These are phyloP conservation scores for Panicum miliaceum DNA, from an alignment of 176 grass and related monocot species.

Conservation along the genomic window DNA sequence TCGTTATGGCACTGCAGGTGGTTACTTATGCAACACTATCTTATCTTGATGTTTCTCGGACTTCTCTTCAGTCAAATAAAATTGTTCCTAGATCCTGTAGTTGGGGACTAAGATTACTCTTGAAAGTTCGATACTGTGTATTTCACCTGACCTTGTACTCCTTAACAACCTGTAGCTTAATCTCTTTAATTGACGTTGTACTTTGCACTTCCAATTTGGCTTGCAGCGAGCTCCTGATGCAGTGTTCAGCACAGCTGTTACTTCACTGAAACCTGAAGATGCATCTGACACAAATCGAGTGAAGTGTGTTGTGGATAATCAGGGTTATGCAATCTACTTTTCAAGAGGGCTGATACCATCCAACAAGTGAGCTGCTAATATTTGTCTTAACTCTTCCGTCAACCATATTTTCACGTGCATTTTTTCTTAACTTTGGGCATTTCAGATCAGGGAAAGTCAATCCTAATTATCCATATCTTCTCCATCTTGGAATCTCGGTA, in stretches of 20 bases:
- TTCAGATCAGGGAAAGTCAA: constrained; percentile 83
- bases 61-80: not conserved
- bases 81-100: not conserved
- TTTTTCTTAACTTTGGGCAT: constrained; percentile 42
- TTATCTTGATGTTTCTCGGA: constrained; percentile 18
- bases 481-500: constrained; percentile 96
- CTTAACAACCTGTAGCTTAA: not conserved
- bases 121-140: not conserved
- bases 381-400: constrained; percentile 4
- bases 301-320: constrained; percentile 92
- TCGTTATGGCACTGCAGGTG: constrained; percentile 95
- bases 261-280: constrained; percentile 85
- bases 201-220: constrained; percentile 10
- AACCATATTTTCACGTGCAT: not conserved
- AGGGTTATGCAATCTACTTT: constrained; percentile 95
- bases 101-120: not conserved
- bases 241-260: constrained; percentile 94
- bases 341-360: constrained; percentile 93
- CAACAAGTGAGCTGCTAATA: constrained; percentile 69
- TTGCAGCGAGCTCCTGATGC: constrained; percentile 88
- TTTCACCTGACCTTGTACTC: not conserved
- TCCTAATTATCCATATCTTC: constrained; percentile 79
- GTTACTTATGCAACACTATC: constrained; percentile 41
- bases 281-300: constrained; percentile 86
- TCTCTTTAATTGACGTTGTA: not conserved